Conservation (phyloP, 352 stramenopile species). For the Hyaloperonospora arabidopsidis region DNA sequence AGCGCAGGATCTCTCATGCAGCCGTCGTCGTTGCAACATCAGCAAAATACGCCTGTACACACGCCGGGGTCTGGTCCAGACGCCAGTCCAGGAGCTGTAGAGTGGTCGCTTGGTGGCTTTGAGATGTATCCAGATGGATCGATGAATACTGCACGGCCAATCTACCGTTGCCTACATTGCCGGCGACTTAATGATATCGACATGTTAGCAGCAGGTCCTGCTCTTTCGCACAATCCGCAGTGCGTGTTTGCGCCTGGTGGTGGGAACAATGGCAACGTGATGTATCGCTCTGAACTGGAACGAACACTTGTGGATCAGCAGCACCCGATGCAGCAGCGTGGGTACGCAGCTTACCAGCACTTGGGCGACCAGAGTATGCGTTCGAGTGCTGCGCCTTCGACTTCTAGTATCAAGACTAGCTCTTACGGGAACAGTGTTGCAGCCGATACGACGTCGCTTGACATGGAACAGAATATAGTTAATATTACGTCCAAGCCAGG, state of each 20-base stretch:
- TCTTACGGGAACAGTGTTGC: constrained; percentile 15
- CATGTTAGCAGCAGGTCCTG: constrained; percentile 47
- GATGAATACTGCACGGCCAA: constrained; percentile 54
- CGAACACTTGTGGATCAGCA: constrained; percentile 28
- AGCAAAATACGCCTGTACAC: constrained; percentile 15
- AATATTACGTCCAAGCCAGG: constrained; percentile 33
- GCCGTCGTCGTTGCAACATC: constrained; percentile 13
- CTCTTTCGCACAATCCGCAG: constrained; percentile 47
- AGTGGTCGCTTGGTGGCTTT: constrained; percentile 76
- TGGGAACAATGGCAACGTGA: constrained; percentile 16
- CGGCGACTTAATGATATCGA: constrained; percentile 61
- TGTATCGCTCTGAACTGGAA: constrained; percentile 54
- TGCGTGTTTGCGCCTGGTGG: constrained; percentile 37
- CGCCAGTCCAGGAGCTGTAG: constrained; percentile 26
- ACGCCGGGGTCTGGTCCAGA: constrained; percentile 20
- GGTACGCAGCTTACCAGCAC: constrained; percentile 37
- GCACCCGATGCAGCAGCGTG: constrained; percentile 31
- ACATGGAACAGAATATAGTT: constrained; percentile 32
- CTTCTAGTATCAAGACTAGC: constrained; percentile 12
- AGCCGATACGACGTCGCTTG: constrained; percentile 20
- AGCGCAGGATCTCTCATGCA: constrained; percentile 14
- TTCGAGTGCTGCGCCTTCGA: constrained; percentile 16
- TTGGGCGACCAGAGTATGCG: constrained; percentile 21
- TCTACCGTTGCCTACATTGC: constrained; percentile 72
- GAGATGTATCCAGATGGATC: constrained; percentile 68